Evolutionary conservation across 331 rosid genomes (phyloP).

Genomic region (Malus hybrid): DNA sequence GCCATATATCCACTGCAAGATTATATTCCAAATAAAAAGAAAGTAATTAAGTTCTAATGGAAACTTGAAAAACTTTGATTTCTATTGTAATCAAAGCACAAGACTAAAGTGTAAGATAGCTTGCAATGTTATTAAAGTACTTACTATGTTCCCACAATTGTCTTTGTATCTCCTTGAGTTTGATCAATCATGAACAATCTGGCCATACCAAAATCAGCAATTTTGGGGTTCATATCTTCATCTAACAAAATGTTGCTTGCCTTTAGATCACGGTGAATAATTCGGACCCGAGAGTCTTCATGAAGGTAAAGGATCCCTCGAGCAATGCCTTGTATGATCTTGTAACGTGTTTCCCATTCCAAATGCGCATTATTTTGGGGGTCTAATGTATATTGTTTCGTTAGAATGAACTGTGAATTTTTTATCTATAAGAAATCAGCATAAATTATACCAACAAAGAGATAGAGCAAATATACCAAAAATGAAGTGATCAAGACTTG

Average conservation of each 20-base stretch:
- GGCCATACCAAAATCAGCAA: conserved; percentile 11
- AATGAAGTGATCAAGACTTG: conserved; percentile 13
- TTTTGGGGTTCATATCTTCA: conserved; percentile 7
- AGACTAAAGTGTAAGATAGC: not conserved
- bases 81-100: not conserved
- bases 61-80: too few species aligned
- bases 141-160: not conserved
- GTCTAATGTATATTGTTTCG: not conserved
- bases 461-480: not conserved
- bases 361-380: not conserved
- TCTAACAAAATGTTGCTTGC: conserved; percentile 1
- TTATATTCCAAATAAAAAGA: not conserved
- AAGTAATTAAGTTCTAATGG: too few species aligned
- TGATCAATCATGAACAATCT: not conserved
- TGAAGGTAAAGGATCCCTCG: conserved; percentile 11
- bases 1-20: not conserved
- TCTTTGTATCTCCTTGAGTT: not conserved
- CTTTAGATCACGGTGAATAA: conserved; percentile 7
- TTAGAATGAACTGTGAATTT: too few species aligned
- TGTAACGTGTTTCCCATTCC: conserved; percentile 10
- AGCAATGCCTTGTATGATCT: conserved; percentile 8
- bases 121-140: not conserved
- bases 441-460: not conserved
- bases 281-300: conserved; percentile 10
- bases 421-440: not conserved